Evolutionary conservation across 345 rosid species (phyloP).

Genomic region (Brassica juncea): DNA sequence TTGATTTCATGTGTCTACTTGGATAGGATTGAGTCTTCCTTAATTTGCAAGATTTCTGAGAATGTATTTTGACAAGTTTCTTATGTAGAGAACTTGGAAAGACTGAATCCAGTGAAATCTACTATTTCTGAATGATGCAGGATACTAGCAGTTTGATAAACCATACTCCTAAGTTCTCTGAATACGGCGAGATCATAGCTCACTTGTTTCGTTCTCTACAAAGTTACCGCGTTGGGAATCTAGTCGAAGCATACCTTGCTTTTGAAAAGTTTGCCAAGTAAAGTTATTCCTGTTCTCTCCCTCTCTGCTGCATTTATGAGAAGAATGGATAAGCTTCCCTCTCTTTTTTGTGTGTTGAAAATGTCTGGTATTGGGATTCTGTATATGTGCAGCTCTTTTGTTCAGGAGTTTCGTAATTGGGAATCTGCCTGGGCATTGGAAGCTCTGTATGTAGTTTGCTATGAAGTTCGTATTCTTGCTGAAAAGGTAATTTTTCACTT

Average conservation of each 20-base stretch:
- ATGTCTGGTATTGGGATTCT: slow-evolving; percentile 12
- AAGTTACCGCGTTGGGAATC: slow-evolving; percentile 61
- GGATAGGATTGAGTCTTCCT: background rate
- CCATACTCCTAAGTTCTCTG: slow-evolving; percentile 73
- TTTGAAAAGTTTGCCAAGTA: slow-evolving; percentile 89
- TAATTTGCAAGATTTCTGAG: background rate
- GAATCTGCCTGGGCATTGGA: slow-evolving; percentile 96
- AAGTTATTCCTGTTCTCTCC: background rate
- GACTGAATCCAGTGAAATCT: background rate
- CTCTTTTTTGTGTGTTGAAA: background rate
- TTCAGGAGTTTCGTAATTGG: slow-evolving; percentile 99
- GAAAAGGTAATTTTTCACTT: slow-evolving; percentile 59
- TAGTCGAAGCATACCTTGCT: slow-evolving; percentile 74
- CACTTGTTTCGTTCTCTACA: slow-evolving; percentile 82
- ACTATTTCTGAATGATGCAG: slow-evolving; percentile 39
- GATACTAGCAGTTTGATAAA: slow-evolving; percentile 72
- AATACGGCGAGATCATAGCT: slow-evolving; percentile 60
- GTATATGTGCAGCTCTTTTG: slow-evolving; percentile 61
- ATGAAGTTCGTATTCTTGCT: slow-evolving; percentile 92
- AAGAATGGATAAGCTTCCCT: background rate
- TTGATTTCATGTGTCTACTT: background rate
- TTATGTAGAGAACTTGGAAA: background rate
- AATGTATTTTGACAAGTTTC: too few relatives aligned
- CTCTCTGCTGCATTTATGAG: slow-evolving; percentile 3
- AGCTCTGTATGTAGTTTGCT: slow-evolving; percentile 78